phyloP scores from a whole-genome alignment of 768 basidiomycete species.

The Strobilomyces echinocephalus region DNA sequence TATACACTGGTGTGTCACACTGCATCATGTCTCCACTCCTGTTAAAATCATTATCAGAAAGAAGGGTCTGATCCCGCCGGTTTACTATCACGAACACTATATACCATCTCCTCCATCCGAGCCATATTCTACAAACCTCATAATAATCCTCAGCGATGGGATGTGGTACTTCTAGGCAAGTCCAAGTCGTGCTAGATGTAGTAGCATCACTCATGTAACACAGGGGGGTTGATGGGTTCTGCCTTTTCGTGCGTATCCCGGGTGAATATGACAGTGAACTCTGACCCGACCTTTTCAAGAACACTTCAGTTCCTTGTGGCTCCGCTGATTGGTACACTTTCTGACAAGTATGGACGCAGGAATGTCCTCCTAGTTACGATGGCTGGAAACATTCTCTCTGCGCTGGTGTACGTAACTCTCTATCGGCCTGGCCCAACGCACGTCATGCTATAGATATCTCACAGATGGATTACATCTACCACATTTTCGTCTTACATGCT shows the following conservation, averaged over 20 bases:
- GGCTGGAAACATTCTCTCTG: conserved; percentile 92
- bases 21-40: background rate
- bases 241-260: conserved; percentile 73
- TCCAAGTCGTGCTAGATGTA: background rate
- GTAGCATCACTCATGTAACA: conserved; percentile 7
- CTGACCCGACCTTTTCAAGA: conserved; percentile 39
- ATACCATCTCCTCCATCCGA: conserved; percentile 61
- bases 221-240: conserved; percentile 89
- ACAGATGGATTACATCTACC: conserved; percentile 85
- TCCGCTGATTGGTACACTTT: conserved; percentile 75
- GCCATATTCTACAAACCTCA: conserved; percentile 57
- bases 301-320: conserved; percentile 82
- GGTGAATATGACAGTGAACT: conserved; percentile 32
- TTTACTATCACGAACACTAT: conserved; percentile 68
- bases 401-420: conserved; percentile 56
- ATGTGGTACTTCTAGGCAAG: conserved; percentile 85
- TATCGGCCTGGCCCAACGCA: background rate
- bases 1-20: conserved; percentile 59
- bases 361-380: conserved; percentile 79
- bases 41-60: conserved; percentile 38
- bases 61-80: conserved; percentile 68
- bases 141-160: conserved; percentile 76
- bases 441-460: background rate
- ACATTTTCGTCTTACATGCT: conserved; percentile 87
- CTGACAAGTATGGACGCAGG: conserved; percentile 88